Percentiles rank a stretch among this genome's conserved stretches.
Conservation (phyloP, 352 stramenopile genomes). For the Pythium vanterpoolii region DNA sequence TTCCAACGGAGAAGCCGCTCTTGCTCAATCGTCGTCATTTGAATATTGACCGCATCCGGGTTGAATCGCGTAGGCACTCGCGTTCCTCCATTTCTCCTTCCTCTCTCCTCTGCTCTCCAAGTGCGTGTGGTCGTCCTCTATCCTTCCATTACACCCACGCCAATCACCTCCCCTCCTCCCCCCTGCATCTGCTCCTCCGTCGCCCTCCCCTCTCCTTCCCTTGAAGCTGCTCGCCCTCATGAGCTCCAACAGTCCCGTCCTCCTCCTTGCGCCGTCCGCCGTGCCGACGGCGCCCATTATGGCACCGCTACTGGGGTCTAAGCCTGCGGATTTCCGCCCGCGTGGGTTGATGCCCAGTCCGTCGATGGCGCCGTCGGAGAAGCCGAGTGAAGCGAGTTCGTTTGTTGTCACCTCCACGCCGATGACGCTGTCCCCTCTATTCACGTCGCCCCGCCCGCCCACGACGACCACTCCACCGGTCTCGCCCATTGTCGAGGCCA, state of each 20-base stretch:
- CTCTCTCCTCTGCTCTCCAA: slow-evolving; percentile 3
- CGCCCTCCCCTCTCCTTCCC: slow-evolving; percentile 9
- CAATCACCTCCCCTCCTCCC: slow-evolving; percentile 1
- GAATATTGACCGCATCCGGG: slow-evolving; percentile 52
- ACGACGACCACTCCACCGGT: no score
- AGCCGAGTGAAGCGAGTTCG: slow-evolving; percentile 4
- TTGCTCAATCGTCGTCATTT: slow-evolving; percentile 44
- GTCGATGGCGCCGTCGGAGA: slow-evolving; percentile 2
- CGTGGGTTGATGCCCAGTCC: slow-evolving; percentile 13
- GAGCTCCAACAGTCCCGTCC: slow-evolving; percentile 29
- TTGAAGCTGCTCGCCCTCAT: slow-evolving; percentile 21
- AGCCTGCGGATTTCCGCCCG: slow-evolving; percentile 3
- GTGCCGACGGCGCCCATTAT: slow-evolving; percentile 20
- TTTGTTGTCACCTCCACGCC: slow-evolving; percentile 7
- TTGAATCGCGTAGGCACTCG: slow-evolving; percentile 31
- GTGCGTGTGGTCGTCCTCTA: background rate
- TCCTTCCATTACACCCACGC: no score
- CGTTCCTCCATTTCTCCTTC: background rate
- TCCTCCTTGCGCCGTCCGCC: slow-evolving; percentile 20
- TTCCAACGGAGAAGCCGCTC: slow-evolving; percentile 12
- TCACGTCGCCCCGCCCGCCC: no score
- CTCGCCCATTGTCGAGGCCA: background rate
- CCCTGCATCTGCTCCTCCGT: slow-evolving; percentile 11
- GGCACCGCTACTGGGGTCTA: slow-evolving; percentile 14
- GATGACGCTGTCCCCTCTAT: background rate